These are phyloP conservation scores for Auxenochlorella protothecoides DNA, from an alignment of 139 green algal genomes.

Conservation along the genomic window DNA sequence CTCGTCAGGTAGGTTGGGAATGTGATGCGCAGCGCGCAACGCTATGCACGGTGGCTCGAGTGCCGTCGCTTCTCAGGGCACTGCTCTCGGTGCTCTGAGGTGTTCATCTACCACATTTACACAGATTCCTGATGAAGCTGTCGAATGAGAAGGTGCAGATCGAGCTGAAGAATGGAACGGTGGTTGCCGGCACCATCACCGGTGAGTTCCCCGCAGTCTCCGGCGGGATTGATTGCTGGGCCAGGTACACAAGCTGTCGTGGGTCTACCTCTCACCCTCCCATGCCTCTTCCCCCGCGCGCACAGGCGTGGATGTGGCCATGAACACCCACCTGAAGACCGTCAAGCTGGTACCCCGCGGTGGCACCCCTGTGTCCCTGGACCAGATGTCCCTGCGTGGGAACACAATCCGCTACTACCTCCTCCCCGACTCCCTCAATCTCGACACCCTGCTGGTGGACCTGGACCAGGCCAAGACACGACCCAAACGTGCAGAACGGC, in stretches of 20 bases:
- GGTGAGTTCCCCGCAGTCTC: constrained; percentile 32
- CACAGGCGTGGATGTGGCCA: constrained; percentile 94
- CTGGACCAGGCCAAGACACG: constrained; percentile 88
- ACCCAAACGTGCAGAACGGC: constrained; percentile 56
- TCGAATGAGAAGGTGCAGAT: constrained; percentile 95
- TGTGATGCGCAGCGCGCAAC: background rate
- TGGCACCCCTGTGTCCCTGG: constrained; percentile 73
- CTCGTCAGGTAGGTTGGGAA: constrained; percentile 40
- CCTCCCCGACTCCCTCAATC: constrained; percentile 93
- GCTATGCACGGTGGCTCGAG: background rate
- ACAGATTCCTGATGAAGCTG: constrained; percentile 97
- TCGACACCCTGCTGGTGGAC: constrained; percentile 97
- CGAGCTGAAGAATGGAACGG: constrained; percentile 97
- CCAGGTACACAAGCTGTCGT: no score
- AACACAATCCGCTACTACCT: constrained; percentile 89
- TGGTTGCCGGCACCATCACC: constrained; percentile 89
- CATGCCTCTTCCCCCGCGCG: background rate
- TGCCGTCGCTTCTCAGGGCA: background rate
- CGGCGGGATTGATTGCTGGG: no score
- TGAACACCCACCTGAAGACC: constrained; percentile 98
- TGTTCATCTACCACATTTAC: background rate
- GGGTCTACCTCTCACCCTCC: background rate
- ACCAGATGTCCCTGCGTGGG: constrained; percentile 60
- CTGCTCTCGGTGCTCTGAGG: background rate
- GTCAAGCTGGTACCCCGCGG: constrained; percentile 94